Evolutionary conservation across 176 grass and related monocot genomes (phyloP), one percentile per base, ranked within the genome.

Genomic region (Lolium rigidum): DNA sequence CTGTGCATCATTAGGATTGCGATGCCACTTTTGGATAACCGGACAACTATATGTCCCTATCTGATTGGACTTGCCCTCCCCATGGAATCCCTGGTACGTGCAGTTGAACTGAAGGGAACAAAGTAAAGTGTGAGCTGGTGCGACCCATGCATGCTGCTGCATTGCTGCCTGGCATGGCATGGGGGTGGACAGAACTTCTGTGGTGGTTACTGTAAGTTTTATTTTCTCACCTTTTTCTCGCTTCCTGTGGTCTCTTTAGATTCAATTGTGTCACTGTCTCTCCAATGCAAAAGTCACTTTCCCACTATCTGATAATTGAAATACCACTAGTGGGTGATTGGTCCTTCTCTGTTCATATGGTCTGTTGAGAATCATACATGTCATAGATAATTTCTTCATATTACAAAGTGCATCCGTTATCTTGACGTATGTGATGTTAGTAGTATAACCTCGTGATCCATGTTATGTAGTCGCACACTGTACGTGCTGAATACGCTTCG

Each of bases 71-170:
- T 81, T 69, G 13, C 49, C 55, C 71, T 56, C 9, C 31, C 31
- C 61, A 51, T 77, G 86, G 90, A 88, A 88, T 88, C 31, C 31
- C 85, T 75, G 38, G 21, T 31, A 51, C 43, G 70, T 88, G 86
- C 77, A 88, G 57, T 47, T 81, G 82, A 85, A 77, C 85, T 47
- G 44, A 80, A 91, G 77, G 31, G 77, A 85, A 51, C 61, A 81
- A 65, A 85, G 81, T 16, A 67, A 70, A 88, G 85, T 88, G 60
- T 54, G 68, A 85, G 85, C 85, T 88, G 89, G 81, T 81, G 81
- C 74, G 48, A 46, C 73, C 80, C 86, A 82, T 61, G 80, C 90
- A 35, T 35, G 31, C 71, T 72, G 63, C 80, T 90, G 73, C 82
- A 50, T 47, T 44, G 67, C 70, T 89, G 71, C 51, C 61, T 62